Conservation (phyloP, 2,329 filamentous ascomycete genomes). For the Fusarium sp. region DNA sequence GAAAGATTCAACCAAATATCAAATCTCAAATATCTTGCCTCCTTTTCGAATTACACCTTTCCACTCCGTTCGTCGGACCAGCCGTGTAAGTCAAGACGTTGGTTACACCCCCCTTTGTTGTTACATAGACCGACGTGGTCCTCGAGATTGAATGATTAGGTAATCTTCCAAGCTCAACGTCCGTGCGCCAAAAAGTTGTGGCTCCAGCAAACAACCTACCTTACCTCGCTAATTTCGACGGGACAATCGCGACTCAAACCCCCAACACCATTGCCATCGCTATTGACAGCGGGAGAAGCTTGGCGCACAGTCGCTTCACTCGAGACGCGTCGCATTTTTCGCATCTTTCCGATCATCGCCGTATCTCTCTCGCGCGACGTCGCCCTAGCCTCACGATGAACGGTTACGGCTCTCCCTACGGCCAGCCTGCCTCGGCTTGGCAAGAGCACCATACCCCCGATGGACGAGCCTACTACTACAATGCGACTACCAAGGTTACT, state of each 20-base stretch:
- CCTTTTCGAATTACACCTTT: conserved; percentile 10
- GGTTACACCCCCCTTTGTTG: conserved; percentile 30
- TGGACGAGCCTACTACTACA: conserved; percentile 92
- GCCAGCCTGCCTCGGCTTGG: conserved; percentile 71
- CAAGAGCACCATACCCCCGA: conserved; percentile 84
- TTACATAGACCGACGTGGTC: conserved; percentile 32
- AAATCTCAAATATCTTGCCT: neutral
- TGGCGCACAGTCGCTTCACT: conserved; percentile 1
- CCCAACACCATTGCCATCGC: conserved; percentile 11
- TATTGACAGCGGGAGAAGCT: conserved; percentile 4
- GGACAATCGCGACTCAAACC: conserved; percentile 7
- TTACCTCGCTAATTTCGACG: conserved; percentile 10
- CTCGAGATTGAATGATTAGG: conserved; percentile 14
- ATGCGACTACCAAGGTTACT: conserved; percentile 84
- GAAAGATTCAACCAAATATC: neutral
- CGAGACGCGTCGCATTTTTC: conserved; percentile 14
- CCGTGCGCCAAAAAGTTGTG: conserved; percentile 38
- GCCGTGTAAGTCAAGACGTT: conserved; percentile 37
- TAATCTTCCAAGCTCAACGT: conserved; percentile 11
- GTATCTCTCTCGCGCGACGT: neutral
- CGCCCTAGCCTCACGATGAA: conserved; percentile 61
- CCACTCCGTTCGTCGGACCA: conserved; percentile 23
- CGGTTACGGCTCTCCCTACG: conserved; percentile 60
- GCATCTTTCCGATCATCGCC: neutral
- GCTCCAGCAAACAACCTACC: conserved; percentile 19